A percentile compares a stretch with the other conserved stretches of the same genome.
Evolutionary conservation across 2,329 filamentous ascomycete genomes (phyloP).

Genomic region (Neofusicoccum sp.): DNA sequence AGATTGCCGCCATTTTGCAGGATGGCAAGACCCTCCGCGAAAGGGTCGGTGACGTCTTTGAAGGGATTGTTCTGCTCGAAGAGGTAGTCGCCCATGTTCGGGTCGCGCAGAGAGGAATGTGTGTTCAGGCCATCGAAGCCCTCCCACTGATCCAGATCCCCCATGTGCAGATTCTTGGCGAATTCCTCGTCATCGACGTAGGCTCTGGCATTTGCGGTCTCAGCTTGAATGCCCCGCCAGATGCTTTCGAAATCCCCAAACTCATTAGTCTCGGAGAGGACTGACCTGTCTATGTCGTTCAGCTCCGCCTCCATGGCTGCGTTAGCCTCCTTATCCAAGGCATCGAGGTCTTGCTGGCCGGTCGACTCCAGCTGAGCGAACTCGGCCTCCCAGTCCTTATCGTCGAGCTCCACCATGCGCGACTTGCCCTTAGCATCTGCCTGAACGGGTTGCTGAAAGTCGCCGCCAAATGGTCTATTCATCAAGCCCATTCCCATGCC

Average conservation of each 20-base stretch:
- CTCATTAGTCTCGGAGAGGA: conserved; percentile 69
- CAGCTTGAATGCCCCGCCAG: conserved; percentile 78
- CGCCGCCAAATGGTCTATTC: conserved; percentile 42
- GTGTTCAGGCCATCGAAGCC: conserved; percentile 69
- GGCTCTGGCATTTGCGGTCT: conserved; percentile 67
- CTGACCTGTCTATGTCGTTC: conserved; percentile 83
- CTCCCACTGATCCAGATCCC: conserved; percentile 78
- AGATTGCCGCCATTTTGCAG: conserved; percentile 93
- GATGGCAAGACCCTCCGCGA: conserved; percentile 88
- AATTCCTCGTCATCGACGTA: conserved; percentile 66
- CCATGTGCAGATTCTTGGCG: conserved; percentile 60
- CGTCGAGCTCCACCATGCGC: conserved; percentile 83
- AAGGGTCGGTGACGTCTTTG: conserved; percentile 75
- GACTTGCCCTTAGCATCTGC: conserved; percentile 79
- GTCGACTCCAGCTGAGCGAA: conserved; percentile 83
- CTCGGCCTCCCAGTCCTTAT: conserved; percentile 92
- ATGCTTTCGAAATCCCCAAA: conserved; percentile 88
- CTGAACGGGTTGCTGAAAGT: conserved; percentile 40
- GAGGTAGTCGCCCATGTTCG: conserved; percentile 81
- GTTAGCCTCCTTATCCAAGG: conserved; percentile 63
- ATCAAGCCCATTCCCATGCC: conserved; percentile 39
- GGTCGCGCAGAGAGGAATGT: conserved; percentile 68
- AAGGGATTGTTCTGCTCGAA: conserved; percentile 96
- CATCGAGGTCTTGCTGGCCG: conserved; percentile 52
- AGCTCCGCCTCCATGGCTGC: conserved; percentile 80